Base-by-base conservation (phyloP, 192 early-diverging fungal genomes). In the Spizellomyces sp. region DNA sequence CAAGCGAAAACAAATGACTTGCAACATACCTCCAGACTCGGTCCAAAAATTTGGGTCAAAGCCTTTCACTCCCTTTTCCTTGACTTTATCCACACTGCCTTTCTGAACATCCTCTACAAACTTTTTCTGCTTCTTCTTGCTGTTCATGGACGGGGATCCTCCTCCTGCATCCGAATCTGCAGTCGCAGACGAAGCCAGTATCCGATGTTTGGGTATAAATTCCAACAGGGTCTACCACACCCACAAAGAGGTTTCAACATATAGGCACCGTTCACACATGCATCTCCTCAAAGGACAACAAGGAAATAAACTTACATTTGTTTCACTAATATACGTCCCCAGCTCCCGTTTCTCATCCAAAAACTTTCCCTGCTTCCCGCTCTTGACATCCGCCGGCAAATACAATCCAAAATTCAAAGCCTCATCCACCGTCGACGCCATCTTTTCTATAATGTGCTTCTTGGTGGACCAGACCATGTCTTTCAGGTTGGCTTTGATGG, bases 91-190 rank as follows among this genome's bases (percentile, higher is more conserved):
- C 12, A 80, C 43, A 45, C 72, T 69, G 4, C 82, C 80, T 57
- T 84, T 86, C 66, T 66, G 52, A 56, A 83, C 56, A 44, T 84
- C 85, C 52, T 86, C 85, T 41, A 80, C 12, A 43, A 86, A 79
- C 57, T 71, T 78, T 48, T 84, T 86, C 71, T 86, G 85, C 58
- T 82, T 84, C 65, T 84, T 86, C 43, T 73, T 76, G 72, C 64
- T 74, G 56, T 74, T 65, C 41, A 44, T 8, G 45, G 76, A 73
- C 5, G 82, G 80, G 2, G 75, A 64, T 45, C 77, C 82, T 0
- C 48, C 48, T 9, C n/a, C 14, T 4, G 41, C 50, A 15, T 77
- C 77, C 12, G 64, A 43, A 46, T 75, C 75, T 14, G 66, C 22
- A 8, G 67, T 75, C 45, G 69, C 57, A 36, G 68, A n/a, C 9